phyloP scores from a whole-genome alignment of 176 grass and related monocot genomes.

The Typha latifolia region DNA sequence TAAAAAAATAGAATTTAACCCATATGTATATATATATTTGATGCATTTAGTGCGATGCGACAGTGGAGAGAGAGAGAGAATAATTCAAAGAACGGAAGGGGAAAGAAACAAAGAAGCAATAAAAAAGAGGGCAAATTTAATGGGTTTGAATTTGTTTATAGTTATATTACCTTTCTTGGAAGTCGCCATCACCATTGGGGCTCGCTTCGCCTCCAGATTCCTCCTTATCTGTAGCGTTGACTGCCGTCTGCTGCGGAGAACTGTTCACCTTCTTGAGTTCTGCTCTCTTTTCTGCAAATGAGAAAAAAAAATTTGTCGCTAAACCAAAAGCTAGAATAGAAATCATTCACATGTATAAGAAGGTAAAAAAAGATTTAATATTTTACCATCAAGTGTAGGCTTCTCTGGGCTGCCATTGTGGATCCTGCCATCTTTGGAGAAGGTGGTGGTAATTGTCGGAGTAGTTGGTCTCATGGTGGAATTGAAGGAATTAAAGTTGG shows the following conservation, averaged over 20 bases:
- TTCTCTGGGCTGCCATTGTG: constrained; percentile 12
- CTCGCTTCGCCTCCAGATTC: constrained; percentile 46
- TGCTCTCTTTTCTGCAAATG: neutral
- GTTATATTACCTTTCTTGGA: constrained; percentile 57
- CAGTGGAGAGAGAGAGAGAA: too few species aligned
- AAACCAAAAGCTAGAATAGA: neutral
- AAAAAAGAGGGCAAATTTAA: too few species aligned
- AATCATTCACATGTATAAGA: too few species aligned
- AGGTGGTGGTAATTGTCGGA: constrained; percentile 1
- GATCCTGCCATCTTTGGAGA: constrained; percentile 1
- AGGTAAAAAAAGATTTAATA: too few species aligned
- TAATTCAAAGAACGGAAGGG: too few species aligned
- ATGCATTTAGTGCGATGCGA: too few species aligned
- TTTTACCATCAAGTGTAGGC: neutral
- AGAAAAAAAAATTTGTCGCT: neutral
- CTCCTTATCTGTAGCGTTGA: constrained; percentile 57
- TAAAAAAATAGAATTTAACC: neutral
- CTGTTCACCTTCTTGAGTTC: constrained; percentile 15
- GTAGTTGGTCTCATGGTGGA: too few species aligned
- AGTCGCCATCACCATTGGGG: constrained; percentile 50
- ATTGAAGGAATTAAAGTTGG: neutral
- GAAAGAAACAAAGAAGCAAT: too few species aligned
- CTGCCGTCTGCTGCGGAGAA: neutral
- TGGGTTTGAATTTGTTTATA: too few species aligned
- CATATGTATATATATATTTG: too few species aligned